Conservation (phyloP, 345 rosid species). For the Camelina neglecta region DNA sequence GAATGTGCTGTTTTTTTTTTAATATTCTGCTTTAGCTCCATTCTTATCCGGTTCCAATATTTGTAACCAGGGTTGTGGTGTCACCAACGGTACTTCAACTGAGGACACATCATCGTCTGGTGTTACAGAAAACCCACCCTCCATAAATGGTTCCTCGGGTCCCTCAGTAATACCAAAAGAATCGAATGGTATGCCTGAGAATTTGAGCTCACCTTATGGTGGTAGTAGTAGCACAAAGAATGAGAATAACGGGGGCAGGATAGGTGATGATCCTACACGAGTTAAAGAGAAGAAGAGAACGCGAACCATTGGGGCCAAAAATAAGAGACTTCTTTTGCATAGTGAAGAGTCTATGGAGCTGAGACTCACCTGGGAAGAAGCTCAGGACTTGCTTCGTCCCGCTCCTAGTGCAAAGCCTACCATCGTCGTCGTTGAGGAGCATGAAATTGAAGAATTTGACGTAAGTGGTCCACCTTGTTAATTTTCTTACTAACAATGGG, state of each 20-base stretch:
- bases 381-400: conserved; percentile 89
- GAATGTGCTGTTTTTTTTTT: neutral
- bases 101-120: conserved; percentile 62
- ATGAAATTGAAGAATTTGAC: conserved; percentile 90
- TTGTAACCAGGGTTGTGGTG: conserved; percentile 53
- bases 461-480: conserved; percentile 50
- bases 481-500: neutral
- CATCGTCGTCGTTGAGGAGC: conserved; percentile 68
- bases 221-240: conserved; percentile 52
- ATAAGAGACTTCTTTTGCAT: conserved; percentile 70
- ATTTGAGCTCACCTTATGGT: conserved; percentile 52
- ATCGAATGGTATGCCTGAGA: conserved; percentile 47
- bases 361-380: conserved; percentile 89
- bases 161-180: conserved; percentile 49
- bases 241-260: conserved; percentile 51
- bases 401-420: conserved; percentile 63
- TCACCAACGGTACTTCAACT: conserved; percentile 48
- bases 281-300: conserved; percentile 68
- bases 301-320: conserved; percentile 77
- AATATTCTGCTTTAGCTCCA: neutral
- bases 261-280: conserved; percentile 48
- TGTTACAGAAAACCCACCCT: conserved; percentile 50
- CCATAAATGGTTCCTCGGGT: conserved; percentile 51
- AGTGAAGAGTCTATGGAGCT: conserved; percentile 76
- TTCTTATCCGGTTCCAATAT: conserved; percentile 6